Percentiles rank a stretch among this genome's conserved stretches.
Conservation (phyloP, 805 yeast genomes). For the Metschnikowia borealis region DNA sequence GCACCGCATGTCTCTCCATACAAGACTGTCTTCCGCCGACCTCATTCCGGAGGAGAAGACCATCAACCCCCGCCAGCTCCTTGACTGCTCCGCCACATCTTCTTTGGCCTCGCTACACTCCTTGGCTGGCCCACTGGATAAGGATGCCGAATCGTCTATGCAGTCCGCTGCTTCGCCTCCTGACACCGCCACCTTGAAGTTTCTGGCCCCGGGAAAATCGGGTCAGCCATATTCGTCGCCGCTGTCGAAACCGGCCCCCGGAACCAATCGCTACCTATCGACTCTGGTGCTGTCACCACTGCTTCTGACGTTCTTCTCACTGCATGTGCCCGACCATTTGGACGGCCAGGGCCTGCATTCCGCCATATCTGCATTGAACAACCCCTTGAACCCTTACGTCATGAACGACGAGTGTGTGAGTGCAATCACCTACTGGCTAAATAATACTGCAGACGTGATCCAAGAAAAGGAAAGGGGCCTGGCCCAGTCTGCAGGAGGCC, state of each 20-base stretch:
- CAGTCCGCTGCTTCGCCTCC: background rate
- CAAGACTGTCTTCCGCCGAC: constrained; percentile 14
- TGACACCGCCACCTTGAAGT: background rate
- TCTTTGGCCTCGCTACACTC: background rate
- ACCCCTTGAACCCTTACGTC: constrained; percentile 14
- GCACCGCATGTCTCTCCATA: constrained; percentile 20
- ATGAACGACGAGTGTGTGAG: constrained; percentile 40
- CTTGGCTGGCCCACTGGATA: background rate
- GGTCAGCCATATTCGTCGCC: background rate
- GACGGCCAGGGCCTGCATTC: constrained; percentile 1
- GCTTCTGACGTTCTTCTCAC: constrained; percentile 14
- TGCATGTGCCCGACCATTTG: constrained; percentile 2
- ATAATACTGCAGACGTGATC: constrained; percentile 14
- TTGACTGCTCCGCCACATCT: constrained; percentile 6
- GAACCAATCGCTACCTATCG: constrained; percentile 12
- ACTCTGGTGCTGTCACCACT: constrained; percentile 14
- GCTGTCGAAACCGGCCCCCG: background rate
- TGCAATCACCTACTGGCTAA: constrained; percentile 36
- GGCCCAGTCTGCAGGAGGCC: background rate
- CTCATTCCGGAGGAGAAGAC: constrained; percentile 22
- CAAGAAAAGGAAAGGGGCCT: constrained; percentile 15
- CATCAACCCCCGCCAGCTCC: constrained; percentile 31
- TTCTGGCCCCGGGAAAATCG: background rate
- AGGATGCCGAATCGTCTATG: background rate
- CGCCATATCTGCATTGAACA: constrained; percentile 7